Evolutionary conservation across 1,139 yeast genomes (phyloP).

Genomic region (Saccharomycopsis crataegensis): DNA sequence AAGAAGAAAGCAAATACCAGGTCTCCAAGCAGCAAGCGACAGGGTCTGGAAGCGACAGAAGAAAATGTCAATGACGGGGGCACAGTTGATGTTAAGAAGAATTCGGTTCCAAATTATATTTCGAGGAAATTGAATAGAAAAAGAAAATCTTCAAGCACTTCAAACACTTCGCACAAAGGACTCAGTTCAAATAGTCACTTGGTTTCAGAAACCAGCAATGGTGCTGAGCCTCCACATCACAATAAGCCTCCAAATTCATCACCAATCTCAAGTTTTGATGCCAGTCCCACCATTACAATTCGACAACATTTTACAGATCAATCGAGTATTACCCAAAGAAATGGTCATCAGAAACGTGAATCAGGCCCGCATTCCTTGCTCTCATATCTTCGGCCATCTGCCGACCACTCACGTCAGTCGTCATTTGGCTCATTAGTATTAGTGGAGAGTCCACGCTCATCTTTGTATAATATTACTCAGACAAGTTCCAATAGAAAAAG

Average conservation of each 20-base stretch:
- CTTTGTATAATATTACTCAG: background rate
- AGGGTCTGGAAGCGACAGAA: background rate
- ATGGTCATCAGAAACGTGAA: background rate
- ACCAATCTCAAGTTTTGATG: too few species aligned
- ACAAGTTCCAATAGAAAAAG: background rate
- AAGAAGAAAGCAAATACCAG: background rate
- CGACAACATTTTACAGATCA: too few species aligned
- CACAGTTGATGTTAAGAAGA: too few species aligned
- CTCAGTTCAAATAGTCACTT: too few species aligned
- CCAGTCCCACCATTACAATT: too few species aligned
- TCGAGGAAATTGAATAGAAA: constrained; percentile 7
- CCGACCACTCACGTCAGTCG: background rate
- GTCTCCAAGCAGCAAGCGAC: background rate
- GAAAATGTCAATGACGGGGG: too few species aligned
- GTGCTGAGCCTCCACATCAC: too few species aligned
- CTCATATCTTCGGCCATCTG: background rate
- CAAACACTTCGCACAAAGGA: too few species aligned
- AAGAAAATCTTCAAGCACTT: background rate
- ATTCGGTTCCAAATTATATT: constrained; percentile 3
- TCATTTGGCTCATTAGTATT: background rate
- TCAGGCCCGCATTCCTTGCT: background rate
- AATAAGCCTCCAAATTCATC: too few species aligned
- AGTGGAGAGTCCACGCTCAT: background rate
- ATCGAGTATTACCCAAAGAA: background rate
- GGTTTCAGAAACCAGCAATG: too few species aligned